A percentile compares a stretch with the other conserved stretches of the same genome.
These are phyloP conservation scores for Fraxinus paxiana DNA, from an alignment of 305 asterid genomes.

Conservation along the genomic window DNA sequence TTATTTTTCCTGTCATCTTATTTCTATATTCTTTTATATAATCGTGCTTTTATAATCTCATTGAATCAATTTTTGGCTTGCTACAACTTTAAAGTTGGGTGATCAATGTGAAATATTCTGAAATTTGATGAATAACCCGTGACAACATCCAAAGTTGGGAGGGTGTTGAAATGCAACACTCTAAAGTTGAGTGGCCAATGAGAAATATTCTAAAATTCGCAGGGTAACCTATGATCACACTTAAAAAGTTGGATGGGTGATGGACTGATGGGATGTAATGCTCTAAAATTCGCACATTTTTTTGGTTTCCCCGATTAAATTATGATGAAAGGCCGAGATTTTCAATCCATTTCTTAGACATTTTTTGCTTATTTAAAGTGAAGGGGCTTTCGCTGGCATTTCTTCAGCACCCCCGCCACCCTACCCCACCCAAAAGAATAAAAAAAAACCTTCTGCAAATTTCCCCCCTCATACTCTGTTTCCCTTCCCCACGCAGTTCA, in stretches of 20 bases:
- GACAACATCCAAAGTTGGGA: neutral
- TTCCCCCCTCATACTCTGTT: neutral
- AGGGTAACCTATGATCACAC: neutral
- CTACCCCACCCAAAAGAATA: no score
- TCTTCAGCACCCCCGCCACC: neutral
- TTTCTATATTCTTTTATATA: no score
- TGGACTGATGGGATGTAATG: neutral
- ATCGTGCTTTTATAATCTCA: no score
- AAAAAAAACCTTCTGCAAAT: neutral
- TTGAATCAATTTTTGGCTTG: neutral
- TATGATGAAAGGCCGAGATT: neutral
- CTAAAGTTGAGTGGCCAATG: neutral
- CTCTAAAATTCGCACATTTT: no score
- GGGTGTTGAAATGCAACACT: neutral
- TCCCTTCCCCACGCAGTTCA: neutral
- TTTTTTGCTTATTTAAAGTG: neutral
- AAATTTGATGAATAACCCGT: no score
- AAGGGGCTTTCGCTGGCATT: neutral
- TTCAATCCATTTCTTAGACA: neutral
- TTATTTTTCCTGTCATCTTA: neutral
- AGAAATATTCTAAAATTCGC: no score
- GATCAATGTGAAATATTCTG: neutral
- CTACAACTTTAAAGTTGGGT: neutral
- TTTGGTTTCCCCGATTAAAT: neutral
- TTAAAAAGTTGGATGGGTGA: neutral